Evolutionary conservation across 345 rosid species (phyloP), one percentile per base, ranked within the genome.

Genomic region (Orychophragmus violaceus): DNA sequence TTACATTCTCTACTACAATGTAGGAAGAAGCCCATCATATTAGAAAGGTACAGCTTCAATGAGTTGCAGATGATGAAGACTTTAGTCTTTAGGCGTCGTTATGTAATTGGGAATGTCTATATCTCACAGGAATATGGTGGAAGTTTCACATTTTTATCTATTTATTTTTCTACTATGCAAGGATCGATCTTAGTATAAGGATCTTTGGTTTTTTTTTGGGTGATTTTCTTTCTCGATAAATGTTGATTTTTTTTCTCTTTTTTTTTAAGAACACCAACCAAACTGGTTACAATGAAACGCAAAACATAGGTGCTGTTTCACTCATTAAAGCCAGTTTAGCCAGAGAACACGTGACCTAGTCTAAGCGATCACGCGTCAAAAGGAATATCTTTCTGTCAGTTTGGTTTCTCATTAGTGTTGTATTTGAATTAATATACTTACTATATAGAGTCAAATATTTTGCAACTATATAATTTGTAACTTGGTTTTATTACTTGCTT

Each of bases 401-500:
- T 27, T 52, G 58, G 36, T 28, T 27, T 6, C 28, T 25, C 2
- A 52, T 3, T 8, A 32, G 28, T 29, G 16, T 29, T 16, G 39
- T 29, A n/a, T n/a, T n/a, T n/a, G n/a, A n/a, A n/a, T n/a, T n/a
- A n/a, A n/a, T 36, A 3, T 0, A 36, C 2, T 13, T 36, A 33
- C 37, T 11, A 1, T 8, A 33, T 19, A 22, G 28, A 48, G 28
- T 50, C 22, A 30, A 21, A 21, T 33, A 30, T 49, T 33, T 33
- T 8, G 27, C 29, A 52, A 27, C 21, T 8, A 12, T 12, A 5
- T 39, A 37, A 36, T 29, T 45, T 17, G 39, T 48, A 59, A 59
- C 16, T 39, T 48, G 12, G 45, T 42, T 62, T 62, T 41, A 61
- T 61, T 41, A 52, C 46, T 69, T 39, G 4, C 48, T 61, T 28